phyloP scores from a whole-genome alignment of 202 grass and related monocot species.

The Carex sylvatica region DNA sequence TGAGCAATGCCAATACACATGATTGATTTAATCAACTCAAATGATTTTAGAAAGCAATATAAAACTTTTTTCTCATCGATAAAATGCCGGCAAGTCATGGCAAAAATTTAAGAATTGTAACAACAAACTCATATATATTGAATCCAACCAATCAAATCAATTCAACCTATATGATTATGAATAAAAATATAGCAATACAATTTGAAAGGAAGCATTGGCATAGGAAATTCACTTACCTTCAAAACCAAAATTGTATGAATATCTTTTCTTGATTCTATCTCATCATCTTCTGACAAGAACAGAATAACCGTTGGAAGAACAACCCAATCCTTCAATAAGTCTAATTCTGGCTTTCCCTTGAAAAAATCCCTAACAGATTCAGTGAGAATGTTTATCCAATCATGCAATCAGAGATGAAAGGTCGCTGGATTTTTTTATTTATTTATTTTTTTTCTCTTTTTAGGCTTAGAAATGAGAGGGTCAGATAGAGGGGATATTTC shows the following conservation, averaged over 20 bases:
- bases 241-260: neutral
- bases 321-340: slow-evolving; percentile 14
- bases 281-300: slow-evolving; percentile 16
- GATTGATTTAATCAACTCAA: neutral
- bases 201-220: neutral
- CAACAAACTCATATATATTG: neutral
- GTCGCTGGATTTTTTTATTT: neutral
- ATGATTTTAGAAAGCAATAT: neutral
- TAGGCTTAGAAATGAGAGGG: slow-evolving; percentile 17
- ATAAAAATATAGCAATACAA: neutral
- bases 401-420: neutral
- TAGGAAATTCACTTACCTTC: neutral
- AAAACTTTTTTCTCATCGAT: neutral
- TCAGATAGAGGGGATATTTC: neutral
- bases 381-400: slow-evolving; percentile 16
- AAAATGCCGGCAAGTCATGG: neutral
- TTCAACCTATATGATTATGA: neutral
- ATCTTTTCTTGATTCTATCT: slow-evolving; percentile 4
- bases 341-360: neutral
- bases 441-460: slow-evolving; percentile 14
- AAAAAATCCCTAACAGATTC: neutral
- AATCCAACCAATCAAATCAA: neutral
- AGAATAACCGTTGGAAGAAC: slow-evolving; percentile 11
- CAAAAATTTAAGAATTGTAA: neutral
- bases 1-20: neutral